Conservation (phyloP, 192 early-diverging fungal genomes). For the Umbelopsis sp. region DNA sequence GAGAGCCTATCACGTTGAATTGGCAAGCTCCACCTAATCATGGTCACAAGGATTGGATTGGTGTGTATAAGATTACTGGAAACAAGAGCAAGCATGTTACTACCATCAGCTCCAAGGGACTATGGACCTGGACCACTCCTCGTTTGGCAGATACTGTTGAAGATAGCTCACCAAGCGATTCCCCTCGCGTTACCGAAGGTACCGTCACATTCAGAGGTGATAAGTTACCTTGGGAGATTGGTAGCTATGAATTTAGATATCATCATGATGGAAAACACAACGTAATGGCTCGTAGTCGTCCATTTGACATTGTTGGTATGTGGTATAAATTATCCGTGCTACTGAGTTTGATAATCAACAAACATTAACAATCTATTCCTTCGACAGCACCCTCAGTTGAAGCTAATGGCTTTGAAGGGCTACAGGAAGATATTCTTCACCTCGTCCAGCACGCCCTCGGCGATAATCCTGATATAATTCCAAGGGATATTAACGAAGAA, state of each 20-base stretch:
- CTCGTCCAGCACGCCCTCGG: constrained; percentile 50
- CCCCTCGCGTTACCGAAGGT: constrained; percentile 37
- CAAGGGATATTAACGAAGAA: constrained; percentile 46
- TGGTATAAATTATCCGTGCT: too few species aligned
- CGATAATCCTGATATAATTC: constrained; percentile 47
- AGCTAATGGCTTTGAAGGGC: constrained; percentile 31
- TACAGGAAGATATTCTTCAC: constrained; percentile 41
- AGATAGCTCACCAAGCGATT: background rate
- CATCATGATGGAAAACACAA: constrained; percentile 88
- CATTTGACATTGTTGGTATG: constrained; percentile 78
- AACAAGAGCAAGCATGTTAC: constrained; percentile 81
- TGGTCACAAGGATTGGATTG: constrained; percentile 87
- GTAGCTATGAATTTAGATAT: constrained; percentile 89
- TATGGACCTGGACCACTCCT: constrained; percentile 59
- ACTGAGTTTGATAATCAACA: too few species aligned
- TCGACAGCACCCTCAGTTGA: constrained; percentile 19
- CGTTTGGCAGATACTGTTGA: background rate
- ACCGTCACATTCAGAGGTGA: constrained; percentile 65
- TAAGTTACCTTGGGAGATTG: constrained; percentile 81
- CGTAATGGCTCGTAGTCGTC: constrained; percentile 72
- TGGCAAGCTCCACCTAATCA: constrained; percentile 83
- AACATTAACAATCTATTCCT: background rate
- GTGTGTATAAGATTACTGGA: constrained; percentile 78
- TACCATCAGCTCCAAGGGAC: constrained; percentile 68
- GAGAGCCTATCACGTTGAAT: constrained; percentile 69